Conservation (phyloP, 805 yeast genomes). For the Schizosaccharomyces osmophilus region DNA sequence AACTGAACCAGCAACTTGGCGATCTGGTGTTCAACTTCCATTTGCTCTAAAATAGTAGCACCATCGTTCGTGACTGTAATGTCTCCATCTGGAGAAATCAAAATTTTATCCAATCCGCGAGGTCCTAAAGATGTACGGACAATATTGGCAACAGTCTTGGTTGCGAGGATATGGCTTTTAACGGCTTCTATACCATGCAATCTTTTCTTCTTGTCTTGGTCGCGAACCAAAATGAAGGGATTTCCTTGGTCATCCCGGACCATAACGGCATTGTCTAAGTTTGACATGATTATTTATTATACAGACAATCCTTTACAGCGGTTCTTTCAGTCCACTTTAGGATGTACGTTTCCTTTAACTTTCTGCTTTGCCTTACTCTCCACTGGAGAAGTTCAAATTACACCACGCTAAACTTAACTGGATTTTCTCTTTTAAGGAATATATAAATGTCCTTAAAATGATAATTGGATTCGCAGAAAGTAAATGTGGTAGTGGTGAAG, state of each 20-base stretch:
- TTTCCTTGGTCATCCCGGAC: constrained; percentile 99
- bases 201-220: constrained; percentile 23
- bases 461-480: no score
- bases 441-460: no score
- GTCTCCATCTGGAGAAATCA: constrained; percentile 89
- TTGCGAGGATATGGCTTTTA: constrained; percentile 74
- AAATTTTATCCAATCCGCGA: constrained; percentile 76
- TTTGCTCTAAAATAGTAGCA: constrained; percentile 83
- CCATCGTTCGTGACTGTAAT: constrained; percentile 97
- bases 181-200: constrained; percentile 58
- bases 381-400: no score
- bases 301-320: no score
- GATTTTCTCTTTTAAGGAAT: no score
- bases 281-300: background rate
- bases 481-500: no score
- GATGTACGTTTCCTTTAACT: no score
- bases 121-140: constrained; percentile 89
- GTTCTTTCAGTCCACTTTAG: no score
- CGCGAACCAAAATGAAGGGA: constrained; percentile 92
- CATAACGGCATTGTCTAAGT: constrained; percentile 80
- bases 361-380: no score
- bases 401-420: no score
- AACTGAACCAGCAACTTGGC: constrained; percentile 87
- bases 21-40: constrained; percentile 88
- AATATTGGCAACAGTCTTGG: constrained; percentile 79